phyloP scores from a whole-genome alignment of 441 rosid genomes.

The Capsella rubella region DNA sequence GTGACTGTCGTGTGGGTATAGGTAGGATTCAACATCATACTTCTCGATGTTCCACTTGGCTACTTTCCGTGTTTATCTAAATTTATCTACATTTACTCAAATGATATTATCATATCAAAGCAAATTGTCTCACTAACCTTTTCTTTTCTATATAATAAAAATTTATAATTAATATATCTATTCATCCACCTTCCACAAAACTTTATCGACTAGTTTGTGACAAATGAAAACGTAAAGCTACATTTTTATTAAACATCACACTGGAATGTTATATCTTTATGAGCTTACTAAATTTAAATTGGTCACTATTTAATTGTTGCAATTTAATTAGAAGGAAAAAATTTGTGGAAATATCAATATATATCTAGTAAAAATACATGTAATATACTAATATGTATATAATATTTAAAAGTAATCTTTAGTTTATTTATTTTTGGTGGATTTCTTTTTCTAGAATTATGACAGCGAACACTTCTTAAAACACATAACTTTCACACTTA shows the following conservation, averaged over 20 bases:
- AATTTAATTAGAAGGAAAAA: neutral
- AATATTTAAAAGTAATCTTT: neutral
- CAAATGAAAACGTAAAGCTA: constrained; percentile 9
- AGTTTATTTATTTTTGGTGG: no score
- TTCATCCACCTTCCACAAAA: neutral
- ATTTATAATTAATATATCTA: neutral
- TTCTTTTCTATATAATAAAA: neutral
- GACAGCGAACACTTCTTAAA: no score
- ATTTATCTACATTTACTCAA: constrained; percentile 27
- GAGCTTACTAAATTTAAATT: neutral
- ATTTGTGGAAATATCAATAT: neutral
- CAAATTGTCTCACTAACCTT: constrained; percentile 1
- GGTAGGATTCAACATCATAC: constrained; percentile 43
- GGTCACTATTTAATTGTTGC: neutral
- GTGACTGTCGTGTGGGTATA: constrained; percentile 30
- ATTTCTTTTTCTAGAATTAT: no score
- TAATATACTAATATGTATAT: neutral
- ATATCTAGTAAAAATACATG: neutral
- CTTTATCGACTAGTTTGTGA: constrained; percentile 13
- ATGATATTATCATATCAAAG: constrained; percentile 14
- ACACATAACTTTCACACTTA: no score
- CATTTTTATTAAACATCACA: neutral
- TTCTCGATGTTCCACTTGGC: constrained; percentile 35
- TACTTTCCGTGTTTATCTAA: constrained; percentile 35
- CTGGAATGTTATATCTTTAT: neutral